A percentile compares a stretch with the other conserved stretches of the same genome.
Evolutionary conservation across 805 yeast species (phyloP).

Genomic region (Zygotorulaspora sp.): DNA sequence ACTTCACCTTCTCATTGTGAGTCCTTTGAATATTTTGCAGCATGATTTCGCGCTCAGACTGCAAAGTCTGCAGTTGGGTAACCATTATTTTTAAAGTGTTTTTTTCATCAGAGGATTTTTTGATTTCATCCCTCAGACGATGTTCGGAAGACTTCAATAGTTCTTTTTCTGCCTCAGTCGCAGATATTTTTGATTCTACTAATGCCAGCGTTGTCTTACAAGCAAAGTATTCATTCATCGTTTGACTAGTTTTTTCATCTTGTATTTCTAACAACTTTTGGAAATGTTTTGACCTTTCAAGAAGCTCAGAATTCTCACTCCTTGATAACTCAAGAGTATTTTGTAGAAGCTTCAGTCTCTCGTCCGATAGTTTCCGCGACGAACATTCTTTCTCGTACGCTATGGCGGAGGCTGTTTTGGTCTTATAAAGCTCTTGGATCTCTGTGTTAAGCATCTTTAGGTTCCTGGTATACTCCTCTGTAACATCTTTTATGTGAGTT

Average conservation of each 20-base stretch:
- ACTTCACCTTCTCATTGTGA: conserved; percentile 45
- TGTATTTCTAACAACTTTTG: conserved; percentile 43
- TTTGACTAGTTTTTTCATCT: conserved; percentile 46
- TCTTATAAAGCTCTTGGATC: conserved; percentile 37
- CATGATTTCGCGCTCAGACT: conserved; percentile 55
- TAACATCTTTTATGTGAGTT: conserved; percentile 18
- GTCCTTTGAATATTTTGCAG: conserved; percentile 48
- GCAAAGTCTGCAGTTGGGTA: conserved; percentile 54
- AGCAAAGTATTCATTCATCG: conserved; percentile 53
- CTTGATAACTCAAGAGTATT: conserved; percentile 40
- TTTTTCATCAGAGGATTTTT: conserved; percentile 53
- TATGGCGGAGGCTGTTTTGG: conserved; percentile 46
- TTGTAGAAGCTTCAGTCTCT: conserved; percentile 43
- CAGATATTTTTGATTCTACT: conserved; percentile 43
- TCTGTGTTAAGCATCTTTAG: conserved; percentile 48
- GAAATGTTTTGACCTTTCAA: conserved; percentile 36
- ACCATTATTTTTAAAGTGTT: conserved; percentile 53
- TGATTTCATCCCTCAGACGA: conserved; percentile 50
- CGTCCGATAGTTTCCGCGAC: conserved; percentile 48
- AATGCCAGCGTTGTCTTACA: conserved; percentile 44
- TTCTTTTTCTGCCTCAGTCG: conserved; percentile 51
- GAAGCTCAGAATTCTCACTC: conserved; percentile 45
- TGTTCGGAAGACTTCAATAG: conserved; percentile 47
- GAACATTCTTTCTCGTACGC: conserved; percentile 53
- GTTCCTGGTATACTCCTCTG: conserved; percentile 40